Conservation (phyloP, 2,329 filamentous ascomycete species). For the Arthrinium puccinioides region DNA sequence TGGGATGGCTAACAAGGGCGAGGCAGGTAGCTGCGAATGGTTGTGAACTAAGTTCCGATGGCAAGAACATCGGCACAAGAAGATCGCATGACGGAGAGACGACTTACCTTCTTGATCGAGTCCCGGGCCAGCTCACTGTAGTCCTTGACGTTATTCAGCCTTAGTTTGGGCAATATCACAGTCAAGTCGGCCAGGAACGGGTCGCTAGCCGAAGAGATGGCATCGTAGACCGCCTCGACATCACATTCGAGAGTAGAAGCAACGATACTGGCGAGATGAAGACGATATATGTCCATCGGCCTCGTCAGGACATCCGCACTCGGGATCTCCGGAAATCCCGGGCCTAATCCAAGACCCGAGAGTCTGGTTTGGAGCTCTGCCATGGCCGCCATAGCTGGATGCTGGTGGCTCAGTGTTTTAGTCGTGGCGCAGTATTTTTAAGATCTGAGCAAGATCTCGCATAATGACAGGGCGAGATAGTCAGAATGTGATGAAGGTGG, state of each 20-base stretch:
- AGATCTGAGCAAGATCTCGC: neutral
- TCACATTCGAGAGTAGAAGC: slow-evolving; percentile 13
- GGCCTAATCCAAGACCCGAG: neutral
- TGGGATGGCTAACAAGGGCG: slow-evolving; percentile 49
- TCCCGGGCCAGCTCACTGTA: slow-evolving; percentile 10
- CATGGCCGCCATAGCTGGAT: slow-evolving; percentile 1
- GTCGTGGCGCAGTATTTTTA: no score
- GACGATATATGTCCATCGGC: slow-evolving; percentile 23
- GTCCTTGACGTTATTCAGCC: slow-evolving; percentile 11
- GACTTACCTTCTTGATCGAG: slow-evolving; percentile 10
- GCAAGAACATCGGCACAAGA: no score
- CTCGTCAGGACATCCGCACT: slow-evolving; percentile 11
- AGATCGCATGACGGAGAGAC: neutral
- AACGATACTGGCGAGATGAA: slow-evolving; percentile 17
- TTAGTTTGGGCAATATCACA: slow-evolving; percentile 22
- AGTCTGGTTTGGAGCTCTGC: neutral
- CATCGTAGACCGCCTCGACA: slow-evolving; percentile 16
- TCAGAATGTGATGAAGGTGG: neutral
- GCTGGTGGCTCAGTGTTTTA: neutral
- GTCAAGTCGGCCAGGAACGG: slow-evolving; percentile 22
- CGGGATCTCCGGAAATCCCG: slow-evolving; percentile 1
- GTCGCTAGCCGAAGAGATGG: slow-evolving; percentile 18
- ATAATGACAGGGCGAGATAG: neutral
- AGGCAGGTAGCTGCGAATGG: slow-evolving; percentile 41
- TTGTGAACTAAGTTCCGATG: no score